Conservation (phyloP, 1,284 basidiomycete species). For the Pseudozyma thailandica region DNA sequence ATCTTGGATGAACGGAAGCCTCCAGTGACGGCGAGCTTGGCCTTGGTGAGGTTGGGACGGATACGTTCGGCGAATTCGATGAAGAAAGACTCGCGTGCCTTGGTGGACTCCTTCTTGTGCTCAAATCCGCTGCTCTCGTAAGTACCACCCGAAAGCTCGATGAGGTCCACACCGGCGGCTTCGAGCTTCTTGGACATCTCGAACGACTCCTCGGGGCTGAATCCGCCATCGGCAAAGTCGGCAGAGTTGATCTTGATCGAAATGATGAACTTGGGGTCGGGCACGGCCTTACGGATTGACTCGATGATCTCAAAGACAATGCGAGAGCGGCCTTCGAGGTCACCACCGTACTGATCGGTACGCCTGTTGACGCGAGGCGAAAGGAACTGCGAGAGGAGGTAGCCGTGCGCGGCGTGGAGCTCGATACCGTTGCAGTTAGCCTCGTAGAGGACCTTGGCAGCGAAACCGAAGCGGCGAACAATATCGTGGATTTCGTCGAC, state of each 20-base stretch:
- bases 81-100: constrained; percentile 71
- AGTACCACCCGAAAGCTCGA: constrained; percentile 86
- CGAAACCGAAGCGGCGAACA: constrained; percentile 77
- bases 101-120: constrained; percentile 53
- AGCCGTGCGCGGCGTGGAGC: constrained; percentile 86
- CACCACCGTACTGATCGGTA: constrained; percentile 74
- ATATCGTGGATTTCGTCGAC: constrained; percentile 75
- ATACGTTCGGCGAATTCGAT: constrained; percentile 68
- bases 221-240: constrained; percentile 77
- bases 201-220: constrained; percentile 73
- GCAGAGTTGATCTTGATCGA: constrained; percentile 85
- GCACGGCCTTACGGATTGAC: constrained; percentile 75
- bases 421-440: constrained; percentile 89
- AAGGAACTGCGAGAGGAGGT: constrained; percentile 86
- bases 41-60: constrained; percentile 44
- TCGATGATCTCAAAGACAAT: constrained; percentile 78
- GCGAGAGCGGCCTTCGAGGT: constrained; percentile 62
- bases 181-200: constrained; percentile 72
- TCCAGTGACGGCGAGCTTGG: constrained; percentile 81
- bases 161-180: constrained; percentile 75
- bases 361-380: constrained; percentile 80
- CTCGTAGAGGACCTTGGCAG: constrained; percentile 76
- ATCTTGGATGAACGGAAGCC: constrained; percentile 77
- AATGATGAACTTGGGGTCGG: constrained; percentile 75
- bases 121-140: constrained; percentile 80